Percentiles rank a stretch among this genome's conserved stretches.
phyloP scores from a whole-genome alignment of 129 eudicot genomes.

The Helianthus tuberosus region DNA sequence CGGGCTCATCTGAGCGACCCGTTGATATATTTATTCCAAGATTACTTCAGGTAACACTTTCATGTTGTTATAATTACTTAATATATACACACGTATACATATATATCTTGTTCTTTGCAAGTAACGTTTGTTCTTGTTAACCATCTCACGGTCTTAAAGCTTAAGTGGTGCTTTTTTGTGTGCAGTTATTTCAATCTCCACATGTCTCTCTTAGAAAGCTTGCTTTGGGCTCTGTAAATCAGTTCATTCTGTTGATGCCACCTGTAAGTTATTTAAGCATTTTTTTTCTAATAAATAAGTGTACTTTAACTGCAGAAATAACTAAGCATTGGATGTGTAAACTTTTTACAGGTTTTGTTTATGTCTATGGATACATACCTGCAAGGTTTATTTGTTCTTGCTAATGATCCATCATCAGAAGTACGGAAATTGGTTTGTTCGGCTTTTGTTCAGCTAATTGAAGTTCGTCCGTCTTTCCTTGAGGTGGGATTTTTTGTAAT shows the following conservation, averaged over 20 bases:
- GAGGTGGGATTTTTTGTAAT: slow-evolving; percentile 53
- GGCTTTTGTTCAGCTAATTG: slow-evolving; percentile 93
- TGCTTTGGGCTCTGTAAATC: slow-evolving; percentile 85
- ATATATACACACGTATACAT: background rate
- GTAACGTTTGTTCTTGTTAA: background rate
- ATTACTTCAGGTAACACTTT: slow-evolving; percentile 56
- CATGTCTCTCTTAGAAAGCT: slow-evolving; percentile 77
- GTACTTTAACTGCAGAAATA: slow-evolving; percentile 18
- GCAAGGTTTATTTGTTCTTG: slow-evolving; percentile 94
- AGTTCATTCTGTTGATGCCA: slow-evolving; percentile 94
- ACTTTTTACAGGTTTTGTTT: slow-evolving; percentile 55
- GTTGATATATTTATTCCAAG: slow-evolving; percentile 86
- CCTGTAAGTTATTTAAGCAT: slow-evolving; percentile 53
- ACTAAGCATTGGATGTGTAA: slow-evolving; percentile 6
- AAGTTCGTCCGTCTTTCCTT: slow-evolving; percentile 82
- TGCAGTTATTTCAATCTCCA: slow-evolving; percentile 89
- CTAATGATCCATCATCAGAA: slow-evolving; percentile 86
- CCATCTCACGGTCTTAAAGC: slow-evolving; percentile 1
- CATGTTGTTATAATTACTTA: slow-evolving; percentile 9
- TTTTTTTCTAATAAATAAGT: slow-evolving; percentile 14
- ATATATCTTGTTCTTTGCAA: slow-evolving; percentile 3
- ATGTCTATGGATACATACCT: slow-evolving; percentile 88
- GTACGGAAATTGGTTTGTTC: slow-evolving; percentile 98
- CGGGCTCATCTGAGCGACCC: slow-evolving; percentile 91
- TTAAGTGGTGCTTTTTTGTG: slow-evolving; percentile 9